Conservation (phyloP, 305 asterid species). For the Plantago lanceolata region DNA sequence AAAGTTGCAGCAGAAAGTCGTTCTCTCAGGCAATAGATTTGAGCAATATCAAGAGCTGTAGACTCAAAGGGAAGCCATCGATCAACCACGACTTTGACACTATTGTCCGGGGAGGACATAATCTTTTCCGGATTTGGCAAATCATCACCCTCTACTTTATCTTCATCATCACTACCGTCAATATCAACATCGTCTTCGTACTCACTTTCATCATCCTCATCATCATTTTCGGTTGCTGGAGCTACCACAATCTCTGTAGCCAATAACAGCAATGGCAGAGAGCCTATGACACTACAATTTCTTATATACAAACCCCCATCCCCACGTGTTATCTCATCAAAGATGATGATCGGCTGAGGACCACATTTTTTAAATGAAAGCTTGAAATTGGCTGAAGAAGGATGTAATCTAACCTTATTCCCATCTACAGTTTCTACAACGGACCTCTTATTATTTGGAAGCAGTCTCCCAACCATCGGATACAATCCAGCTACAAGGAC, state of each 20-base stretch:
- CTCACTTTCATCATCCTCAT: conserved; percentile 41
- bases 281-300: conserved; percentile 62
- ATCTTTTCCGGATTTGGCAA: conserved; percentile 32
- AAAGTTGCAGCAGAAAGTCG: conserved; percentile 69
- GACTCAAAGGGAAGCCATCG: conserved; percentile 80
- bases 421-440: conserved; percentile 67
- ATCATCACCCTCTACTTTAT: conserved; percentile 27
- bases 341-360: conserved; percentile 52
- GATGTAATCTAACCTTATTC: conserved; percentile 73
- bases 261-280: conserved; percentile 66
- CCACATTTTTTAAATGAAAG: conserved; percentile 32
- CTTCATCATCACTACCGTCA: conserved; percentile 43
- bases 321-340: conserved; percentile 88
- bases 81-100: conserved; percentile 66
- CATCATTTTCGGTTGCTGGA: conserved; percentile 42
- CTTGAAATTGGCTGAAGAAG: conserved; percentile 54
- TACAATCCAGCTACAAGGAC: conserved; percentile 78
- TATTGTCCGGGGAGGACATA: conserved; percentile 72
- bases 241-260: conserved; percentile 84
- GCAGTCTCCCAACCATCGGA: conserved; percentile 84
- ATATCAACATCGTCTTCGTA: conserved; percentile 32
- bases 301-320: conserved; percentile 72
- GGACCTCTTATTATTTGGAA: conserved; percentile 44
- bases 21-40: conserved; percentile 85
- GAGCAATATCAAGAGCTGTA: conserved; percentile 84